Evolutionary conservation across 306 rosid species (phyloP).

Genomic region (Acmispon strigosus): DNA sequence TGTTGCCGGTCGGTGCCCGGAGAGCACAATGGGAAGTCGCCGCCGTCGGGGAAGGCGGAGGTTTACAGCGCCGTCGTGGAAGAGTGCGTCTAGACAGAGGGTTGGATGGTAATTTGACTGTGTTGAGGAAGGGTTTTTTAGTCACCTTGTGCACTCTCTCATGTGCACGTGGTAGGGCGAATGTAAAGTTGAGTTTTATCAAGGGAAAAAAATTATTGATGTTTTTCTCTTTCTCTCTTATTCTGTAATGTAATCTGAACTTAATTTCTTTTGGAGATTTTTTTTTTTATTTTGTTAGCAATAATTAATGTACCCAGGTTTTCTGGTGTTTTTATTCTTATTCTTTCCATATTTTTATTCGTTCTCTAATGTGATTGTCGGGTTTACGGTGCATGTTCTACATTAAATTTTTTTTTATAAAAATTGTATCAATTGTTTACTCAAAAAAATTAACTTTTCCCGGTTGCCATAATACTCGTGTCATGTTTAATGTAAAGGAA

Average conservation of each 20-base stretch:
- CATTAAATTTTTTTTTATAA: too few relatives aligned
- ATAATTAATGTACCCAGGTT: neutral
- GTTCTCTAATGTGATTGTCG: too few relatives aligned
- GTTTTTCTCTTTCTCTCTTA: neutral
- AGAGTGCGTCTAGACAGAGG: neutral
- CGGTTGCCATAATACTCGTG: too few relatives aligned
- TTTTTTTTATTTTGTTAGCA: neutral
- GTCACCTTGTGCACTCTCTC: neutral
- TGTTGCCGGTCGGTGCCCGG: neutral
- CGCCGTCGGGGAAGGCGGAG: neutral
- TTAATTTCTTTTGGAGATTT: neutral
- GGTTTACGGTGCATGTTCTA: too few relatives aligned
- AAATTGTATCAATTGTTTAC: too few relatives aligned
- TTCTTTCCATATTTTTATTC: too few relatives aligned
- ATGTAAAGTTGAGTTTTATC: neutral
- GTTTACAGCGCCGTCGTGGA: neutral
- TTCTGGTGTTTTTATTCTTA: too few relatives aligned
- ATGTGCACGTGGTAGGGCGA: neutral
- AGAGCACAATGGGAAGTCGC: neutral
- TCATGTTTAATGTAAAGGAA: too few relatives aligned
- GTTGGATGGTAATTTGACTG: slow-evolving; percentile 1
- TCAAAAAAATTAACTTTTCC: too few relatives aligned
- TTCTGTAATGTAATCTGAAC: neutral
- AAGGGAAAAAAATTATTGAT: neutral
- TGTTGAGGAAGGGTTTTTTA: neutral